Conservation (phyloP, 2,329 filamentous ascomycete genomes). For the Epichloe elymi region DNA sequence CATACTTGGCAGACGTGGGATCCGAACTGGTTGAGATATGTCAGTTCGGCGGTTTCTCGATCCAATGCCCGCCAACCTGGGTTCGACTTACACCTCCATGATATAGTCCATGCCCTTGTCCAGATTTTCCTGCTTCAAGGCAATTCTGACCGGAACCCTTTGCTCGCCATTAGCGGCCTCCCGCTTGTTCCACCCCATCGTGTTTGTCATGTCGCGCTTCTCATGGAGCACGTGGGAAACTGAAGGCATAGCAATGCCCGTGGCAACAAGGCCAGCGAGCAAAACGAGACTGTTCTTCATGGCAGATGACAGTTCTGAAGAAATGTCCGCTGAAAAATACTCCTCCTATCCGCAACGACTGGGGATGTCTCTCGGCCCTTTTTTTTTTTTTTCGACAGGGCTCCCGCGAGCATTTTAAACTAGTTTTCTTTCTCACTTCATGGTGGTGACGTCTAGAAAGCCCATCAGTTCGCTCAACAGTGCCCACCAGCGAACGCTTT, state of each 20-base stretch:
- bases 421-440: background rate
- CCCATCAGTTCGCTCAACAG: too few species aligned
- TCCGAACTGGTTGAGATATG: slow-evolving; percentile 17
- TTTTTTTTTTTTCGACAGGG: background rate
- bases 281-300: slow-evolving; percentile 11
- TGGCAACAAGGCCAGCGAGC: slow-evolving; percentile 9
- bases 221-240: slow-evolving; percentile 20
- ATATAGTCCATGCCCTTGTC: slow-evolving; percentile 30
- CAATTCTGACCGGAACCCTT: slow-evolving; percentile 27
- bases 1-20: slow-evolving; percentile 30
- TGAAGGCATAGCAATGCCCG: slow-evolving; percentile 8
- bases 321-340: background rate
- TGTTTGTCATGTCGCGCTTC: slow-evolving; percentile 10
- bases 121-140: slow-evolving; percentile 32
- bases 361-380: too few species aligned
- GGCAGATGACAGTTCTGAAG: background rate
- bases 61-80: background rate
- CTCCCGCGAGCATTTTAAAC: background rate
- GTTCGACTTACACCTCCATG: slow-evolving; percentile 20
- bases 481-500: too few species aligned
- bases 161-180: slow-evolving; percentile 8
- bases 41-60: background rate
- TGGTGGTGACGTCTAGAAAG: too few species aligned
- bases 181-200: slow-evolving; percentile 14
- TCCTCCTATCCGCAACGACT: background rate